Percentiles rank a stretch among this genome's conserved stretches.
phyloP scores from a whole-genome alignment of 73 alveolate genomes.

The Tetrahymena thermophila region DNA sequence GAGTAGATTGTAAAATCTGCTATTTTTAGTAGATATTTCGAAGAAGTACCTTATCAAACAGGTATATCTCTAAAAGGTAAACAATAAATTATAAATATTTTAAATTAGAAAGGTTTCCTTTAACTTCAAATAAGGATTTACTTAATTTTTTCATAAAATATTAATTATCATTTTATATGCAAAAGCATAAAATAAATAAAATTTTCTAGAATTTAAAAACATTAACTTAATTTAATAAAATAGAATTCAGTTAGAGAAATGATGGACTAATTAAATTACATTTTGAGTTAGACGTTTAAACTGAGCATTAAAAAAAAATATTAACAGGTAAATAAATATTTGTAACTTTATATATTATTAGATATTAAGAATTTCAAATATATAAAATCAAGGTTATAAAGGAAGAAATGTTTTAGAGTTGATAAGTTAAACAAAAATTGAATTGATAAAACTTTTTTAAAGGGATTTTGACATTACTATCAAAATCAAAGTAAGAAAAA shows the following conservation, averaged over 20 bases:
- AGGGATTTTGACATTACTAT: not conserved
- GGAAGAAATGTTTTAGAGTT: slow-evolving; percentile 24
- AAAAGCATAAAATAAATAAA: no score
- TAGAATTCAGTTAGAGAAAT: slow-evolving; percentile 17
- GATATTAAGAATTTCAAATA: not conserved
- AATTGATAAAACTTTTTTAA: not conserved
- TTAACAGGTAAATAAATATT: not conserved
- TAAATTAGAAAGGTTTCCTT: no score
- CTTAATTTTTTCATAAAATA: no score
- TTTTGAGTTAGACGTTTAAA: slow-evolving; percentile 14
- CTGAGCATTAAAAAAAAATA: slow-evolving; percentile 8
- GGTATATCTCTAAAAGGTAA: not conserved
- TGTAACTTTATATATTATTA: not conserved
- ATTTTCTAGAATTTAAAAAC: not conserved
- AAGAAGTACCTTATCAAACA: slow-evolving; percentile 15
- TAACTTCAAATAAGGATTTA: not conserved
- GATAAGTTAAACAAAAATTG: slow-evolving; percentile 24
- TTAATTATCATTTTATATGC: no score
- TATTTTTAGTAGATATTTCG: slow-evolving; percentile 28
- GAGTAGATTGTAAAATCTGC: slow-evolving; percentile 24
- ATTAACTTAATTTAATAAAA: not conserved
- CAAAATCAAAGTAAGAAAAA: not conserved
- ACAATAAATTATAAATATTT: no score
- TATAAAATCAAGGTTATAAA: not conserved
- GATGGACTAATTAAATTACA: slow-evolving; percentile 6